Percentiles rank a stretch among this genome's conserved stretches.
phyloP scores from a whole-genome alignment of 495 filamentous ascomycete species.

The Lichenothelia convexa region DNA sequence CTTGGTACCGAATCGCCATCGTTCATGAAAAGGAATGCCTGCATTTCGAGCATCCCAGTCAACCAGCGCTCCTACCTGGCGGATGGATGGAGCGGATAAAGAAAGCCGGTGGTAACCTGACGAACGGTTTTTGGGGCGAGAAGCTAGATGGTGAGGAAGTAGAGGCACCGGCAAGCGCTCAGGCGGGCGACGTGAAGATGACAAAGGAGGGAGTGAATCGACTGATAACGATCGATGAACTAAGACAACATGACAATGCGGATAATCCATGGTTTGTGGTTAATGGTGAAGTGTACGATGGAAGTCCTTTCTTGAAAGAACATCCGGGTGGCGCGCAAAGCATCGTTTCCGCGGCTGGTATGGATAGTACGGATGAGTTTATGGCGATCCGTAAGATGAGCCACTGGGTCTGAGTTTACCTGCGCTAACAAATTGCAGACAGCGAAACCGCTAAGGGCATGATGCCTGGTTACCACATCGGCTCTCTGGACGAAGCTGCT shows the following conservation, averaged over 20 bases:
- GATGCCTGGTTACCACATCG: conserved; percentile 82
- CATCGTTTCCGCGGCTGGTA: conserved; percentile 66
- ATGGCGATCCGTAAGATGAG: conserved; percentile 71
- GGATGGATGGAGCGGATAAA: conserved; percentile 98
- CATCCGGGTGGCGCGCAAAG: conserved; percentile 84
- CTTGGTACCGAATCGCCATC: conserved; percentile 78
- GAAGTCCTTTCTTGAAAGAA: conserved; percentile 60
- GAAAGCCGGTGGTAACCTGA: conserved; percentile 62
- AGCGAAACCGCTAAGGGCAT: conserved; percentile 83
- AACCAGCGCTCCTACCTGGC: conserved; percentile 57
- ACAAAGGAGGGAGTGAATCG: conserved; percentile 47
- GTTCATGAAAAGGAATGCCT: conserved; percentile 47
- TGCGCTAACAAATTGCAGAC: conserved; percentile 31
- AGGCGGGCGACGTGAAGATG: conserved; percentile 60
- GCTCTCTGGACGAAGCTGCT: conserved; percentile 46
- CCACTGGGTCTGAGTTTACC: background rate
- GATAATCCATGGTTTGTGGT: conserved; percentile 79
- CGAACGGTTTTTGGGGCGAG: conserved; percentile 80
- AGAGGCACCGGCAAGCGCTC: conserved; percentile 19
- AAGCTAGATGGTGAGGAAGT: conserved; percentile 39
- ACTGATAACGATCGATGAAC: conserved; percentile 50
- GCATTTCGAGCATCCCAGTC: conserved; percentile 80
- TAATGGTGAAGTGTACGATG: conserved; percentile 84
- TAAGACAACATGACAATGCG: conserved; percentile 48
- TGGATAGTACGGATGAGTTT: conserved; percentile 86